Evolutionary conservation across 306 rosid species (phyloP), one percentile per base, ranked within the genome.

Genomic region (Parietaria judaica): DNA sequence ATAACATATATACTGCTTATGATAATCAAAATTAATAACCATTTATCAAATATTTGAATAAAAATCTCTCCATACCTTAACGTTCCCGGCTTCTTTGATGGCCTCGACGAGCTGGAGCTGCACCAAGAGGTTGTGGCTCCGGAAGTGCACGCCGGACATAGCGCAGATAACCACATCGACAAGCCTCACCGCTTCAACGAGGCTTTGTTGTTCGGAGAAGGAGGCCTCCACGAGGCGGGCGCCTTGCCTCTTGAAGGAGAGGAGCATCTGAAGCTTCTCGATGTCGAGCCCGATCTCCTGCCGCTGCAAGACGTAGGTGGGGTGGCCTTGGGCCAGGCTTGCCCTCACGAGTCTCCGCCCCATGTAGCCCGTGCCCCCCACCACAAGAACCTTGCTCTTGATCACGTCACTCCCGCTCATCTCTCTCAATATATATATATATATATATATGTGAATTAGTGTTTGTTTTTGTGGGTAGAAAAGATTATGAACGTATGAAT

Each of bases 71-170:
- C 51, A 14, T 75, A 86, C 97, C 98, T 85, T 85, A 6, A 91
- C 35, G 36, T 91, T 91, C 37, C 95, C 96, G 0, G 98, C 95
- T 60, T 53, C 66, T 64, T 80, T 86, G 59, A 88, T 88, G 70
- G 96, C 97, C 35, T 83, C 77, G 4, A 87, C 85, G 12, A 90
- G 97, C 66, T 90, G 76, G 72, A 90, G 95, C 72, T 91, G 98
- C 69, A 79, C 3, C 70, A 91, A 34, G 36, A 88, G 12, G 67
- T 78, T 88, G 51, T 91, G 96, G 14, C 79, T 79, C 36, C 96
- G 70, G 54, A 80, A 78, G 62, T 88, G 98, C 38, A 77, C 95
- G 0, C 96, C 96, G 0, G 98, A 91, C 75, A 88, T 79, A 71
- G 92, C 72, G 56, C 79, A 81, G 39, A 91, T 80, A 1, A 91